Percentiles rank a stretch among this genome's conserved stretches.
Conservation (phyloP, 2,329 filamentous ascomycete species). For the Stagonosporopsis tanaceti region DNA sequence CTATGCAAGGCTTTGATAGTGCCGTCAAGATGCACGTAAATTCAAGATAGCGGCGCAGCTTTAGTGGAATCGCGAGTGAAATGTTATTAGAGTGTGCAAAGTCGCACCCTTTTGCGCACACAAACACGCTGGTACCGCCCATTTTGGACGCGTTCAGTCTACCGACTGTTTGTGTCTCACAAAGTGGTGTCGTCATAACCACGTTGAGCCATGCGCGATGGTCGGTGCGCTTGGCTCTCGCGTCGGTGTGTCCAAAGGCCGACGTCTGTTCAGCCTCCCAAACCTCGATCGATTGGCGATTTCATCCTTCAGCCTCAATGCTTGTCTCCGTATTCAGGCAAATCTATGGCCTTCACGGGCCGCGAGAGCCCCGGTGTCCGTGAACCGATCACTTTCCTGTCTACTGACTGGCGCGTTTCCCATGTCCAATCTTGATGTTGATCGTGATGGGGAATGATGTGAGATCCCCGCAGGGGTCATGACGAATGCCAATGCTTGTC, state of each 20-base stretch:
- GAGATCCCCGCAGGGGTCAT: slow-evolving; percentile 8
- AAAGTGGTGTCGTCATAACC: slow-evolving; percentile 33
- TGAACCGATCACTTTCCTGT: neutral
- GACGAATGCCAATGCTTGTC: slow-evolving; percentile 16
- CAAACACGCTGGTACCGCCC: slow-evolving; percentile 11
- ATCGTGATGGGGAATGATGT: neutral
- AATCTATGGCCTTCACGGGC: neutral
- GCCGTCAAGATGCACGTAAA: neutral
- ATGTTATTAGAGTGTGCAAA: slow-evolving; percentile 8
- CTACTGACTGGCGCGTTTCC: neutral
- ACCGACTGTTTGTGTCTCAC: slow-evolving; percentile 1
- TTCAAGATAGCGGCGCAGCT: neutral
- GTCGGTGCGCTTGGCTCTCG: slow-evolving; percentile 19
- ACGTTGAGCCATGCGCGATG: slow-evolving; percentile 16
- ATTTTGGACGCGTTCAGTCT: slow-evolving; percentile 21
- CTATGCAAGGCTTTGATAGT: neutral
- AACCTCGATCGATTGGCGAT: slow-evolving; percentile 24
- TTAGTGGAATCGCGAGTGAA: slow-evolving; percentile 1
- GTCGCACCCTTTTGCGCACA: slow-evolving; percentile 10
- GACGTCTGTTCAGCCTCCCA: slow-evolving; percentile 15
- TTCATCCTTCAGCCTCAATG: slow-evolving; percentile 23
- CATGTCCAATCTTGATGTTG: slow-evolving; percentile 2
- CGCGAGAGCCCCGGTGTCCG: slow-evolving; percentile 7
- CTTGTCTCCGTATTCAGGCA: slow-evolving; percentile 7
- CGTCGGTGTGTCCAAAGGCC: slow-evolving; percentile 25